Conservation (phyloP, 768 basidiomycete genomes). For the Tricholoma matsutake region DNA sequence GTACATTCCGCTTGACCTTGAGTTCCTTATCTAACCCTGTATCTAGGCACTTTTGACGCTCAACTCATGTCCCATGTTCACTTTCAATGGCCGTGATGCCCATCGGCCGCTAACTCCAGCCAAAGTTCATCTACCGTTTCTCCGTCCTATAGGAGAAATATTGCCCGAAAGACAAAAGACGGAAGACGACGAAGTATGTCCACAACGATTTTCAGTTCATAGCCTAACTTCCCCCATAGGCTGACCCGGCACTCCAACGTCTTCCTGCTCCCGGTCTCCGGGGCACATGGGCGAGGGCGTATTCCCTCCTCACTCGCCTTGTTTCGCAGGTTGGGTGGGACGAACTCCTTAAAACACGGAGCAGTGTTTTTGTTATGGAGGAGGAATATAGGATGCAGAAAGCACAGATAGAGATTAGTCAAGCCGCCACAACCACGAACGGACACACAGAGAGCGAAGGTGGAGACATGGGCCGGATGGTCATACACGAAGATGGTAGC, state of each 20-base stretch:
- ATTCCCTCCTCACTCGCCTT: slow-evolving; percentile 83
- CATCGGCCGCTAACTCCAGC: slow-evolving; percentile 82
- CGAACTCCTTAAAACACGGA: slow-evolving; percentile 93
- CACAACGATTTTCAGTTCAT: background rate
- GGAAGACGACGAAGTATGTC: slow-evolving; percentile 76
- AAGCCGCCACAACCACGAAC: slow-evolving; percentile 26
- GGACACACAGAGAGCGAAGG: slow-evolving; percentile 22
- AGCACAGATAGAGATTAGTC: slow-evolving; percentile 65
- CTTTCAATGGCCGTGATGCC: slow-evolving; percentile 93
- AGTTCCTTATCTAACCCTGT: slow-evolving; percentile 8
- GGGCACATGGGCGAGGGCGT: slow-evolving; percentile 96
- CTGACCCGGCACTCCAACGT: slow-evolving; percentile 91
- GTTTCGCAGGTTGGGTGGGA: slow-evolving; percentile 98
- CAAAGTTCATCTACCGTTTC: slow-evolving; percentile 82
- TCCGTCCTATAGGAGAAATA: slow-evolving; percentile 83
- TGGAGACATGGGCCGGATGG: slow-evolving; percentile 31
- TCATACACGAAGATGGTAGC: slow-evolving; percentile 67
- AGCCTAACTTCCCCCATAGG: slow-evolving; percentile 38
- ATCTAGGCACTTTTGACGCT: slow-evolving; percentile 80
- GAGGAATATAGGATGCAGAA: slow-evolving; percentile 99
- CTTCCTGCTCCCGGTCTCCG: slow-evolving; percentile 91
- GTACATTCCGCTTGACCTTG: slow-evolving; percentile 22
- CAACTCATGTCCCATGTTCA: slow-evolving; percentile 99
- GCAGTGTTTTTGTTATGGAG: slow-evolving; percentile 97
- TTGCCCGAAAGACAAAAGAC: slow-evolving; percentile 80